Evolutionary conservation across 306 rosid genomes (phyloP), one percentile per base, ranked within the genome.

Genomic region (Echinosophora koreensis): DNA sequence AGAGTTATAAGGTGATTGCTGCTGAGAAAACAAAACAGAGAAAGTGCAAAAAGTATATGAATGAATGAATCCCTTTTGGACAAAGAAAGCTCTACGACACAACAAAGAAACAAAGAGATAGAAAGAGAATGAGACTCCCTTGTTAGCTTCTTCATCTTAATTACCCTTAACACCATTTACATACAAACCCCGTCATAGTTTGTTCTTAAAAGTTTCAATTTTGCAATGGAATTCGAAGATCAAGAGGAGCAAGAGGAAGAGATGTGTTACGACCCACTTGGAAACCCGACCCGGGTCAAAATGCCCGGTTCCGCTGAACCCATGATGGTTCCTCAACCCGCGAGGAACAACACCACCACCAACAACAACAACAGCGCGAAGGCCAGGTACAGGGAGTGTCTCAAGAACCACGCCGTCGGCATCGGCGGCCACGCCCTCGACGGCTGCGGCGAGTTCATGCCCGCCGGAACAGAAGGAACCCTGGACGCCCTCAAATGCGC

Each of bases 381-480:
- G 71, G 83, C 79, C 1, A 87, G 91, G 69, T 95, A 92, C 83
- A 83, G 92, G 6, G 98, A 95, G 93, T 95, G 98, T 62, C 61
- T 86, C 35, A 95, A 95, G 78, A 95, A 95, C 73, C 98, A 95
- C 76, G 98, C 98, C 0, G 97, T 92, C 13, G 82, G 90, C 5
- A 82, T 90, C 27, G 97, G 98, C 0, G 98, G 97, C 51, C 97
- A 89, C 84, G 96, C 98, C 1, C 89, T 90, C 6, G 98, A 94
- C 69, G 98, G 98, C 37, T 94, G 98, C 86, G 87, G 98, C 0
- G 97, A 94, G 89, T 94, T 92, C 66, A 47, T 94, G 62, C 61
- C 97, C 0, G 93, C 97, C 0, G 98, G 98, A 11, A 77, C 80
- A 0, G 98, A 94, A 15, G 97, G 97, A 32, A 81, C 95, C 0